Evolutionary conservation across 148 eudicot species (phyloP), one percentile per base, ranked within the genome.

Genomic region (Rhododendron vialii): DNA sequence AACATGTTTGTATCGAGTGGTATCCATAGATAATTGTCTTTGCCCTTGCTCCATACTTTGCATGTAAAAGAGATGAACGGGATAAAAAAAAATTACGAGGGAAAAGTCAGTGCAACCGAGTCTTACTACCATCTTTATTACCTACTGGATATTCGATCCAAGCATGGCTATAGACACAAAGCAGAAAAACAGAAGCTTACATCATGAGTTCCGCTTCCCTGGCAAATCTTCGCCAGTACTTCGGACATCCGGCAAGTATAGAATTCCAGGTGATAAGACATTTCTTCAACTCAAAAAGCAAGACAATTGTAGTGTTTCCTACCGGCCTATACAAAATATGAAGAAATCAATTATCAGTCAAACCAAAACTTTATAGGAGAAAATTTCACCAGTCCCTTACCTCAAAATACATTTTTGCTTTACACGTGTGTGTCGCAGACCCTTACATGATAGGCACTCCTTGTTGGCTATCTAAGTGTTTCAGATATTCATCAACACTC

Each of bases 231-330:
- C 28, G 13, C 22, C 22, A 22, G 22, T 15, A 35, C 78, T 78
- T 78, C 7, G 2, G 35, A 47, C 55, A 45, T 48, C 57, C 35
- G 15, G 57, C 35, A 78, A 78, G 35, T 28, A 80, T 30, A 28
- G 35, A 53, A 51, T 13, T 51, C 15, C 5, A 5, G 41, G n/a
- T 30, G 24, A 18, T 50, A 4, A 55, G 41, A 59, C 26, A 80
- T 80, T 80, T 79, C 59, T 77, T 79, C 41, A 33, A 48, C 83
- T 80, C 65, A 28, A 51, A 48, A 53, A 53, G 65, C 65, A 81
- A 53, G 65, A 28, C 43, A 6, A 51, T 11, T 11, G 13, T 36
- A 9, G 33, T 59, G 30, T 24, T 81, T 57, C 45, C 48, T 36
- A 5, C 18, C 45, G 18, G 30, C 20, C 71, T 10, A 20, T 22